Percentiles rank a stretch among this genome's conserved stretches.
Conservation (phyloP, 1,284 basidiomycete genomes). For the Ustilago lituana region DNA sequence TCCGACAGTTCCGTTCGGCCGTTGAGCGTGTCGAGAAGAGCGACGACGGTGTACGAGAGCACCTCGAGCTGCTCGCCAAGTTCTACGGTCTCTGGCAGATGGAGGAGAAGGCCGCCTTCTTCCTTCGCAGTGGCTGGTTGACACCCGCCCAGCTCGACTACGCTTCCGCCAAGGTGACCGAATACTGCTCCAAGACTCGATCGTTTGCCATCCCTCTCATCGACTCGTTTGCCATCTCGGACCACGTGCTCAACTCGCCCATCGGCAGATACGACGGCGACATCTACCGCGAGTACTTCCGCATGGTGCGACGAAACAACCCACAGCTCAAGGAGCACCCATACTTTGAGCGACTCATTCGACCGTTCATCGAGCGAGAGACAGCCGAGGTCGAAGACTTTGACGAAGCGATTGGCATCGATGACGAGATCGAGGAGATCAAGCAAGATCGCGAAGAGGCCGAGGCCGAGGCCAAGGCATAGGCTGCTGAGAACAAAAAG, state of each 20-base stretch:
- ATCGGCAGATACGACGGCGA: constrained; percentile 68
- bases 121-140: constrained; percentile 70
- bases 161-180: constrained; percentile 69
- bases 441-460: constrained; percentile 63
- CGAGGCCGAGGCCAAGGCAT: constrained; percentile 48
- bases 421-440: constrained; percentile 69
- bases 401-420: constrained; percentile 69
- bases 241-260: constrained; percentile 73
- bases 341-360: constrained; percentile 72
- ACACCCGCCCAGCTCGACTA: constrained; percentile 69
- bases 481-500: constrained; percentile 30
- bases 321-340: constrained; percentile 68
- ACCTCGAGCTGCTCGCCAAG: constrained; percentile 55
- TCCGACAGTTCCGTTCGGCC: constrained; percentile 66
- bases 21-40: constrained; percentile 56
- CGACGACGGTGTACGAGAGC: constrained; percentile 59
- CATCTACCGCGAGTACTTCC: constrained; percentile 64
- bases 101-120: constrained; percentile 72
- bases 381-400: constrained; percentile 68
- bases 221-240: constrained; percentile 71
- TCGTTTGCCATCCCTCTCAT: constrained; percentile 70
- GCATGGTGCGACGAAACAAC: constrained; percentile 62
- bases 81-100: constrained; percentile 71
- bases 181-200: constrained; percentile 70
- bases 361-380: constrained; percentile 71